A percentile compares a stretch with the other conserved stretches of the same genome.
Evolutionary conservation across 352 stramenopile species (phyloP).

Genomic region (Phytophthora vignae): DNA sequence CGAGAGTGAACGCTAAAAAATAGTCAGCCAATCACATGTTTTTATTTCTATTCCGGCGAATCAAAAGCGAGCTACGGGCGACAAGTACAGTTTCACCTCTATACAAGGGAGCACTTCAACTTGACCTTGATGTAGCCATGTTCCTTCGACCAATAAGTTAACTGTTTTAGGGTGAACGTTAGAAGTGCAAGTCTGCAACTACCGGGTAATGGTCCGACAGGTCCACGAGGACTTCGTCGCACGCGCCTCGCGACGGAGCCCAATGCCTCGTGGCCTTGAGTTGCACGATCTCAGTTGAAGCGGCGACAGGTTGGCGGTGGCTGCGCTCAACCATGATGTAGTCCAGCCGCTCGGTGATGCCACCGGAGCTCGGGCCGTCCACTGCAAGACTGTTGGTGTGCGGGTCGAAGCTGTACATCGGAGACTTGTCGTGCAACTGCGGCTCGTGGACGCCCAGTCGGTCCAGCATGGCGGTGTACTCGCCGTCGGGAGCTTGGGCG

Average conservation of each 20-base stretch:
- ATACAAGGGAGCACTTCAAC: slow-evolving; percentile 6
- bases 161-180: neutral
- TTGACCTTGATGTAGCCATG: slow-evolving; percentile 9
- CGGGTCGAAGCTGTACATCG: slow-evolving; percentile 71
- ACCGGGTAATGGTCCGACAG: slow-evolving; percentile 81
- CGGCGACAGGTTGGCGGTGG: slow-evolving; percentile 42
- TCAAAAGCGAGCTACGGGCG: neutral
- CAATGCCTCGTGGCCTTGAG: slow-evolving; percentile 65
- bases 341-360: slow-evolving; percentile 64
- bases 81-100: neutral
- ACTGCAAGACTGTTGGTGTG: slow-evolving; percentile 65
- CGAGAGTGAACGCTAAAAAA: neutral
- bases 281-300: slow-evolving; percentile 50
- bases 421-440: slow-evolving; percentile 36
- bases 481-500: slow-evolving; percentile 16
- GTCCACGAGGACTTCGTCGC: slow-evolving; percentile 53
- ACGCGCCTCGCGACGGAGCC: slow-evolving; percentile 22
- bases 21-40: slow-evolving; percentile 25
- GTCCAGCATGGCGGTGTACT: slow-evolving; percentile 66
- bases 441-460: slow-evolving; percentile 48
- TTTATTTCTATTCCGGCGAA: slow-evolving; percentile 6
- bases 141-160: slow-evolving; percentile 26
- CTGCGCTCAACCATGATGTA: slow-evolving; percentile 59
- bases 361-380: slow-evolving; percentile 64
- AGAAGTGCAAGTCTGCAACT: slow-evolving; percentile 64